Evolutionary conservation across 371 early-diverging fungal species (phyloP), one percentile per base, ranked within the genome.

Genomic region (Mortierella sp.): DNA sequence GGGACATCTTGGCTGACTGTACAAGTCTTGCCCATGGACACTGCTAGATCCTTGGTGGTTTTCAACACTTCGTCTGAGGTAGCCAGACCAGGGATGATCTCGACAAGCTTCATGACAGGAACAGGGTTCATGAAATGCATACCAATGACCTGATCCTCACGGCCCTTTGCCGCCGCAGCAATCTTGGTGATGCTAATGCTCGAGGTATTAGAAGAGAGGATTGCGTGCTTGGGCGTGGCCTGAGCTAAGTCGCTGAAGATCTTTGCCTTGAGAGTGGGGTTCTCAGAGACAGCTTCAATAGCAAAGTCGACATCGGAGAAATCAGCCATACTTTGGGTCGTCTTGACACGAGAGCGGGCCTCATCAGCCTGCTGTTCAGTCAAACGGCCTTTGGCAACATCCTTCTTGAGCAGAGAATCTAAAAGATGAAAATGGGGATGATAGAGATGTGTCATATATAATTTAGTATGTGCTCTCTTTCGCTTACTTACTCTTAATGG

Each of bases 61-160:
- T 86, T 77, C 43, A 96, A 82, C 17, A 97, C 96, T 29, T 85
- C 83, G 37, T 81, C 64, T 23, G 88, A 87, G 6, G 98, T 98
- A 40, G 93, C 94, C 65, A 98, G 78, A 23, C 98, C 98, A 9
- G 98, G 96, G 75, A 98, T 98, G 70, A 98, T 92, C 83, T 99
- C 99, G 2, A 99, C 98, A 29, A 98, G 86, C 85, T 96, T 95
- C 99, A 99, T 99, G 60, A 99, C 96, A 5, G 98, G 98, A 19
- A 99, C 98, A 37, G 96, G 95, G 84, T 96, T 96, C 95, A 96
- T 95, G 75, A 96, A 96, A 75, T 95, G 96, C 94, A 96, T 95
- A 49, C 95, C 96, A 80, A 96, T 92, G 37, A 96, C 95, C 85
- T 87, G 76, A 77, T 93, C 85, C 45, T 94, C 93, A n/a, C 96